A percentile compares a stretch with the other conserved stretches of the same genome.
Evolutionary conservation across 2,329 filamentous ascomycete genomes (phyloP).

Genomic region (Apiospora pterosperma): DNA sequence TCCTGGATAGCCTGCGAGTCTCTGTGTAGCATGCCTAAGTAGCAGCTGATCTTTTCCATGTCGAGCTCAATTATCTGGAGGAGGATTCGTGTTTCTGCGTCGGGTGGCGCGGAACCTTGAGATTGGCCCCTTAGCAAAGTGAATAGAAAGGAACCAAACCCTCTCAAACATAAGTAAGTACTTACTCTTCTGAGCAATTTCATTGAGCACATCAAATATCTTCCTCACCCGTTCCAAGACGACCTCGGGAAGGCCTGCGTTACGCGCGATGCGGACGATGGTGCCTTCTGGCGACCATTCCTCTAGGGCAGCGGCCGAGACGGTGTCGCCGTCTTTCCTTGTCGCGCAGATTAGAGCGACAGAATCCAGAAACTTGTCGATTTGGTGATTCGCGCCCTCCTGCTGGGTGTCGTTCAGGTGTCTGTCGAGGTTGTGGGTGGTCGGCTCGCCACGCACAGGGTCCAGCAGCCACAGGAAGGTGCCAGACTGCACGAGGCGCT

Average conservation of each 20-base stretch:
- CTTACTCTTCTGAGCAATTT: neutral
- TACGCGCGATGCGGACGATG: conserved; percentile 26
- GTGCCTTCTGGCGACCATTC: conserved; percentile 16
- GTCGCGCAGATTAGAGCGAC: conserved; percentile 29
- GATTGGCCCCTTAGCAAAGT: neutral
- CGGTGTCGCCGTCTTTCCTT: conserved; percentile 17
- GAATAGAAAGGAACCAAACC: neutral
- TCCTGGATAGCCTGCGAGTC: neutral
- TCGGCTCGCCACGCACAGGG: conserved; percentile 23
- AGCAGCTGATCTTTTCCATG: neutral
- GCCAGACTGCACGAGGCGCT: conserved; percentile 8
- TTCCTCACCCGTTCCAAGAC: conserved; percentile 13
- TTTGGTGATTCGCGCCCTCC: conserved; percentile 11
- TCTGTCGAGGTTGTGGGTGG: conserved; percentile 17
- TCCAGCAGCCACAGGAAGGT: conserved; percentile 20
- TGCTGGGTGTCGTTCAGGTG: conserved; percentile 15
- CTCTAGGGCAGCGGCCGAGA: conserved; percentile 29
- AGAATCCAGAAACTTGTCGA: conserved; percentile 30
- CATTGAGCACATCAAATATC: neutral
- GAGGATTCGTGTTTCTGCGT: neutral
- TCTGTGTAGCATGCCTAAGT: neutral
- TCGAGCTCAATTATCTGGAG: neutral
- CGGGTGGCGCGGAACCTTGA: neutral
- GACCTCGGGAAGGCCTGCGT: conserved; percentile 20
- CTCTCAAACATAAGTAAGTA: too few relatives aligned